Evolutionary conservation across 768 basidiomycete genomes (phyloP), one percentile per base, ranked within the genome.

Genomic region (Tulasnella sp.): DNA sequence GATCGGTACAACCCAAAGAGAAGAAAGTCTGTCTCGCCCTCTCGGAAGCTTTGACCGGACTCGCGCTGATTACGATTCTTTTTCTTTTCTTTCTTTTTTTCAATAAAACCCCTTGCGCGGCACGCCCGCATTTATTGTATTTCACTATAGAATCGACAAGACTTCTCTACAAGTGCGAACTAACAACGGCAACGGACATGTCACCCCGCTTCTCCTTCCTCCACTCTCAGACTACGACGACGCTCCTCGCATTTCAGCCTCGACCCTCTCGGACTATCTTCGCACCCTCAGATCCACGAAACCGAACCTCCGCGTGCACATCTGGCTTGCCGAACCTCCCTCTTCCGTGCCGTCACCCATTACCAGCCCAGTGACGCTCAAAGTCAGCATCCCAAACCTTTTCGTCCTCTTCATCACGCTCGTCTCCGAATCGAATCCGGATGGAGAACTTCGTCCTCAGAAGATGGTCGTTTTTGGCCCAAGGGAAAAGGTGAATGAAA

Each of bases 1-100:
- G 64, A 65, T 36, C 64, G 64, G 64, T 65, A 65, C 19, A 65
- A 65, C 64, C 64, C 64, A n/a, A 65, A 65, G 22, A 35, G 64
- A 65, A 36, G 64, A 65, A 36, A 40, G 64, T 65, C 34, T 36
- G 64, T 40, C 52, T 59, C 52, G 22, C 52, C 52, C 22, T 59
- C 52, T 59, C 26, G 52, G 52, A 59, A 59, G 17, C 22, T 59
- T 59, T 8, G 22, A 26, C 32, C 52, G 22, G 26, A n/a, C 26
- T n/a, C 52, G 26, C 52, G 26, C 52, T 59, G 52, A 59, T 59
- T 16, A 40, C n/a, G 8, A 22, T 62, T 9, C n/a, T 65, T 36
- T 37, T 36, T 65, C 32, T 65, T 19, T 16, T 19, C 22, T 36
- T 65, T 37, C 35, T 11, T 40, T 19, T 36, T n/a, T 12, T 44